Conservation (phyloP, 2,329 filamentous ascomycete species). For the Ophiostoma fasciatum region DNA sequence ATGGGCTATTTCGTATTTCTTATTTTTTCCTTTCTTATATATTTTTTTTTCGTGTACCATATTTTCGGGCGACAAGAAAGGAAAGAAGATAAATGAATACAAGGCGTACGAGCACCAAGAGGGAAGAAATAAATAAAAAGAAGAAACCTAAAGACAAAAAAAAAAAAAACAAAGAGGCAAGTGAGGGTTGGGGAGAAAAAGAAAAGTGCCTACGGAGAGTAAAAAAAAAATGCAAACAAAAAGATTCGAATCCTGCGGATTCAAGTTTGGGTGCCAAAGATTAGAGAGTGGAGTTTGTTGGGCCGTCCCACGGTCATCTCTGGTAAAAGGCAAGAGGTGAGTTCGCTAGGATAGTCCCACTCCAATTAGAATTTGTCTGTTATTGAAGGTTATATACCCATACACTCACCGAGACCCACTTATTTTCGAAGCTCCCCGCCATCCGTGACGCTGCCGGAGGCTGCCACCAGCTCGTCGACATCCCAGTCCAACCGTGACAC, state of each 20-base stretch:
- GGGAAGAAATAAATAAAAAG: not conserved
- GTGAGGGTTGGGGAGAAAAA: not conserved
- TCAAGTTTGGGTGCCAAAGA: constrained; percentile 13
- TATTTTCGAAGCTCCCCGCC: too few species aligned
- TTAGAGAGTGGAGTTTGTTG: constrained; percentile 13
- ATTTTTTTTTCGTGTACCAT: too few species aligned
- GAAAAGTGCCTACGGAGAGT: too few species aligned
- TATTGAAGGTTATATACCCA: too few species aligned
- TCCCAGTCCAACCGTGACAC: too few species aligned
- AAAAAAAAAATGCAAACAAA: constrained; percentile 5
- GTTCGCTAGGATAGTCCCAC: constrained; percentile 16
- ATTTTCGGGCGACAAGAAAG: too few species aligned
- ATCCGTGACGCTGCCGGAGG: too few species aligned
- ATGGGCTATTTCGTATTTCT: too few species aligned
- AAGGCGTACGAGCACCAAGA: not conserved
- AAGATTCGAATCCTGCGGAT: constrained; percentile 10
- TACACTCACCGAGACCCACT: too few species aligned
- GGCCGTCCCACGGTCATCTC: constrained; percentile 15
- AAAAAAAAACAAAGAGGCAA: not conserved
- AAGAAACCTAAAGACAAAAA: not conserved
- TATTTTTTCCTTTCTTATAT: not conserved
- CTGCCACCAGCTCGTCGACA: too few species aligned
- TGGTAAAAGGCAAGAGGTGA: constrained; percentile 16
- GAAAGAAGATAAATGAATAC: not conserved
- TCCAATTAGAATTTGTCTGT: constrained; percentile 9